Base-by-base conservation (phyloP, 495 filamentous ascomycete species). In the Pseudoneurospora amorphoporcata region DNA sequence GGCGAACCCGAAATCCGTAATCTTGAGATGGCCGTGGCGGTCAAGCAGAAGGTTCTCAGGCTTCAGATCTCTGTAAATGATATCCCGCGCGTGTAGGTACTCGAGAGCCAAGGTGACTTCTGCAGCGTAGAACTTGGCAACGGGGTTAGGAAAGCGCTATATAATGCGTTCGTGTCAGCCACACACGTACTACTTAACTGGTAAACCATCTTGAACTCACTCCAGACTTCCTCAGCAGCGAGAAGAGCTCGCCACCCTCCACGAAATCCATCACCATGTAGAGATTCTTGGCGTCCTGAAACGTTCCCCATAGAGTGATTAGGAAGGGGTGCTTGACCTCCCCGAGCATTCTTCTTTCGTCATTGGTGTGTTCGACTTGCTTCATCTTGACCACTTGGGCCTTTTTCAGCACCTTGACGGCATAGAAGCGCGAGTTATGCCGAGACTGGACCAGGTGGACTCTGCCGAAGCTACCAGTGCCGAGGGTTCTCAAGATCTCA, bases 231-330 rank as follows among this genome's bases (percentile, higher is more conserved):
- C 96, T 89, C 71, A 99, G 84, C 75, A 98, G 80, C 77, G 94
- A 98, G 82, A 99, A 99, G 69, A 99, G 85, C 84, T 99, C 96
- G 72, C 95, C 95, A 75, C 95, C 95, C 82, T 99, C 96, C n/a
- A 99, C 93, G 84, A 99, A 99, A 78, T 98, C 95, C 95, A 99
- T 98, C 75, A 99, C 95, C 95, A 99, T 98, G 86, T 99, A 99
- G 29, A 99, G 84, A 79, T 99, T 98, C 80, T 90, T 91, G 23
- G 92, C 87, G 76, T 98, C 96, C 80, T 98, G 94, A 81, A 97
- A 99, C 19, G 95, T 99, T 41, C 96, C 96, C 96, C 96, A 98
- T 65, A 99, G 82, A 3, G 96, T 98, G 77, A 99, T 94, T 68
- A 99, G 85, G 83, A 99, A 99, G 1, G 95, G 94, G 84, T 99